Evolutionary conservation across 1,284 basidiomycete genomes (phyloP), one percentile per base, ranked within the genome.

Genomic region (Calocybe gambosa): DNA sequence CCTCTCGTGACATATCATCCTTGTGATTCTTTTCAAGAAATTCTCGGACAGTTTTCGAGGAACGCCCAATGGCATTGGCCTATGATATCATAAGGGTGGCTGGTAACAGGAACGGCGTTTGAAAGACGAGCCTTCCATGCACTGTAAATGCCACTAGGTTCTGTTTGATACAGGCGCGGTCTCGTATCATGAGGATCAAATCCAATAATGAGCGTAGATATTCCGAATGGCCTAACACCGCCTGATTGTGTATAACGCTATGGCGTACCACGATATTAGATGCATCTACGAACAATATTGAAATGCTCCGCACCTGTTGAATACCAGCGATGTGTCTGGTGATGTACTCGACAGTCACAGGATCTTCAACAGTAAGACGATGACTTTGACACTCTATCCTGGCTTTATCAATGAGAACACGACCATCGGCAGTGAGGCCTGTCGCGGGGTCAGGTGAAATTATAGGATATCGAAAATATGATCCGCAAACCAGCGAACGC

Each of bases 11-110:
- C 70, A 97, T 76, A 55, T 90, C 89, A 54, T 97, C 93, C 57
- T 86, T 91, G 71, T 96, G 91, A 61, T 98, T 97, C 79, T 99
- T 99, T 69, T 99, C 96, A 49, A 99, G 68, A 68, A 99, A 99
- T 64, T 99, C 96, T 46, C 95, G 85, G 9, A 99, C 96, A 3
- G 96, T 99, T 73, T 99, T 99, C 12, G 91, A 93, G 10, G 93
- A 96, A 43, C 96, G 84, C 19, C 96, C 96, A 59, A 99, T 97
- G 5, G 96, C 92, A 62, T 93, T 96, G 15, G 96, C 96, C 92
- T 95, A 56, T 7, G 45, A 15, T 13, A 37, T 33, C 10, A 13
- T 25, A 40, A 28, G 12, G 18, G 45, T 28, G 47, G 33, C 43
- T 26, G 43, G 21, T 13, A 13, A 13, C 25, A 31, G 1, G 48